These are phyloP conservation scores for Gaeumannomyces sp. DNA, from an alignment of 2,329 filamentous ascomycete genomes.

Conservation along the genomic window DNA sequence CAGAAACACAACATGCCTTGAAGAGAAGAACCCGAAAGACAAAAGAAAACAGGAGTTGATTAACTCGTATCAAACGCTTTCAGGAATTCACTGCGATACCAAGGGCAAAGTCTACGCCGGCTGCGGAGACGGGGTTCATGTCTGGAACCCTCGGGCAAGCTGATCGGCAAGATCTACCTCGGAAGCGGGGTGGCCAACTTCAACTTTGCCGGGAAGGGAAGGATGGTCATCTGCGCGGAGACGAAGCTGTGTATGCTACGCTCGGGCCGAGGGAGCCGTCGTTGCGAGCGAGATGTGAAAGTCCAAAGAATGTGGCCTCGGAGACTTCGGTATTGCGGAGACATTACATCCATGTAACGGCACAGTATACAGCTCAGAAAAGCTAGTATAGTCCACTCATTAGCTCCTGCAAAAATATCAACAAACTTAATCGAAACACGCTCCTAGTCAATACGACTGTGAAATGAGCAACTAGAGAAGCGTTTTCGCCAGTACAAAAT, in stretches of 20 bases:
- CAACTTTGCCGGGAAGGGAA: slow-evolving; percentile 37
- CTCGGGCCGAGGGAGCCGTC: slow-evolving; percentile 21
- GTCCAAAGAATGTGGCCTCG: slow-evolving; percentile 23
- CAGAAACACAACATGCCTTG: neutral
- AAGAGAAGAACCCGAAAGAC: slow-evolving; percentile 22
- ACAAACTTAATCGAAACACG: too few species aligned
- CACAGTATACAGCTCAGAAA: too few species aligned
- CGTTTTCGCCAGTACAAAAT: too few species aligned
- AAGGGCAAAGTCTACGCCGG: slow-evolving; percentile 50
- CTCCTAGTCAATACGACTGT: too few species aligned
- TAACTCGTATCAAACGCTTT: slow-evolving; percentile 19
- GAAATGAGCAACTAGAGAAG: too few species aligned
- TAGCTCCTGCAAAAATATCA: too few species aligned
- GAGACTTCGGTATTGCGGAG: too few species aligned
- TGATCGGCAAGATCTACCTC: slow-evolving; percentile 52
- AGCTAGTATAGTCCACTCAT: too few species aligned
- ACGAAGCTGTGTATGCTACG: slow-evolving; percentile 34
- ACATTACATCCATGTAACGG: too few species aligned
- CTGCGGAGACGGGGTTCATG: slow-evolving; percentile 44
- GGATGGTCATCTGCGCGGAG: slow-evolving; percentile 36
- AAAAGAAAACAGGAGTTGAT: too few species aligned
- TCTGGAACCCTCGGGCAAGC: slow-evolving; percentile 41
- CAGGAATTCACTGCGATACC: slow-evolving; percentile 48
- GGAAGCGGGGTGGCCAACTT: slow-evolving; percentile 43
- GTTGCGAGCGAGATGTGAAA: slow-evolving; percentile 21